A percentile compares a stretch with the other conserved stretches of the same genome.
These are phyloP conservation scores for Phaeolepiota aurea DNA, from an alignment of 768 basidiomycete species.

Conservation along the genomic window DNA sequence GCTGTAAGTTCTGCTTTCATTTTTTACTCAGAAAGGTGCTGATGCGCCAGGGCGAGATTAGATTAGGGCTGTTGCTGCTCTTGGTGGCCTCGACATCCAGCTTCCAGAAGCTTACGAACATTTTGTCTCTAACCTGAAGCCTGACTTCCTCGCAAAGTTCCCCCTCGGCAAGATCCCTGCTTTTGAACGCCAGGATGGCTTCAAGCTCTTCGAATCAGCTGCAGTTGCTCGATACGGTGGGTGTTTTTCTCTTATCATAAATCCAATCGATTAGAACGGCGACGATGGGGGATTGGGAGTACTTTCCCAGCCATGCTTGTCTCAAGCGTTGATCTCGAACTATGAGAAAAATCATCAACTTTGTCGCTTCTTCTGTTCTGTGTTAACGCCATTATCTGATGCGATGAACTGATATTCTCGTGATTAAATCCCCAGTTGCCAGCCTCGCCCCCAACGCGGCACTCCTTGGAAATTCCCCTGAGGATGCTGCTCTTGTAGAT, in stretches of 20 bases:
- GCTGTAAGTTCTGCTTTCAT: slow-evolving; percentile 7
- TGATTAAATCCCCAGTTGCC: slow-evolving; percentile 65
- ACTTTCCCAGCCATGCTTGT: not conserved
- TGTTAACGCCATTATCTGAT: too few species aligned
- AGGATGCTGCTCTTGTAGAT: slow-evolving; percentile 71
- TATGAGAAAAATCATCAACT: not conserved
- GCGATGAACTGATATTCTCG: slow-evolving; percentile 8
- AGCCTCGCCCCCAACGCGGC: slow-evolving; percentile 66
- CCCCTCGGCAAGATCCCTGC: slow-evolving; percentile 81
- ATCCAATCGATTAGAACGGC: slow-evolving; percentile 21
- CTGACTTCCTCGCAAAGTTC: slow-evolving; percentile 68
- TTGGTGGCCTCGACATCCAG: slow-evolving; percentile 50
- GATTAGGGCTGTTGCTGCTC: slow-evolving; percentile 51
- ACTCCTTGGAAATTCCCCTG: slow-evolving; percentile 56
- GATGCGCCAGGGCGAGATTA: slow-evolving; percentile 13
- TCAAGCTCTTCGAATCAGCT: slow-evolving; percentile 67
- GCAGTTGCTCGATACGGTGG: slow-evolving; percentile 87
- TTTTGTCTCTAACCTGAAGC: slow-evolving; percentile 58
- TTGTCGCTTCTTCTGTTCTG: not conserved
- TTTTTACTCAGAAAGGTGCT: not conserved
- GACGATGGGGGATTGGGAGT: too few species aligned
- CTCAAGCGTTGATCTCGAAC: not conserved
- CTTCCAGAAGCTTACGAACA: slow-evolving; percentile 47
- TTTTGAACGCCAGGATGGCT: slow-evolving; percentile 67
- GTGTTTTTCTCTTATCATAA: slow-evolving; percentile 29